Evolutionary conservation across 73 alveolate species (phyloP), one percentile per base, ranked within the genome.

Genomic region (Paramecium bursaria): DNA sequence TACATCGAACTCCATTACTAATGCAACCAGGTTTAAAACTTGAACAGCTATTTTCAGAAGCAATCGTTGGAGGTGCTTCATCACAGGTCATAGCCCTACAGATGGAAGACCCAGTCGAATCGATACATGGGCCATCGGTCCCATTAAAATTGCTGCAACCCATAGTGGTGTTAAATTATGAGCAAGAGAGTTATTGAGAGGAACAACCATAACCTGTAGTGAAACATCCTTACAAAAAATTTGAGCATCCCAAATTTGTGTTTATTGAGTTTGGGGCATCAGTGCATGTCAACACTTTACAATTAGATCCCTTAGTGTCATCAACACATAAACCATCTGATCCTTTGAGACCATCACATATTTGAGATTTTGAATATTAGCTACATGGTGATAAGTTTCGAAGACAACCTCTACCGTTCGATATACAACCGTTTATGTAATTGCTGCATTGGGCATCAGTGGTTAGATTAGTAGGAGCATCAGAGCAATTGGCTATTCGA

Each of bases 351-450:
- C 21, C 9, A 10, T 67, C 10, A 42, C 82, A 67, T 2, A 33
- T 11, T 13, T 6, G 15, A 14, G 42, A 9, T 9, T 31, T n/a
- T n/a, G n/a, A n/a, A n/a, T n/a, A n/a, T n/a, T n/a, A 25, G 44
- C 82, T 39, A 39, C 47, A 21, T 21, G 26, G 17, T 14, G 44
- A 19, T 0, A 57, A 33, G 21, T 11, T 11, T 15, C 44, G 60
- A 25, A 42, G n/a, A 11, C 82, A 67, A 11, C 82, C 82, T 67
- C 48, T 67, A 2, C 82, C 82, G 17, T 53, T 67, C 6, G 82
- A 39, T 3, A 67, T 44, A 67, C 82, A 67, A 15, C 82, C 82
- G 1, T 19, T 15, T 42, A 39, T 10, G 44, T 39, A 67, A 39
- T 35, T 67, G 17, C 60, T 15, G 21, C 82, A 67, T 42, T 35